Percentiles rank a stretch among this genome's conserved stretches.
These are phyloP conservation scores for Plenodomus lindquistii DNA, from an alignment of 2,329 filamentous ascomycete genomes.

Conservation along the genomic window DNA sequence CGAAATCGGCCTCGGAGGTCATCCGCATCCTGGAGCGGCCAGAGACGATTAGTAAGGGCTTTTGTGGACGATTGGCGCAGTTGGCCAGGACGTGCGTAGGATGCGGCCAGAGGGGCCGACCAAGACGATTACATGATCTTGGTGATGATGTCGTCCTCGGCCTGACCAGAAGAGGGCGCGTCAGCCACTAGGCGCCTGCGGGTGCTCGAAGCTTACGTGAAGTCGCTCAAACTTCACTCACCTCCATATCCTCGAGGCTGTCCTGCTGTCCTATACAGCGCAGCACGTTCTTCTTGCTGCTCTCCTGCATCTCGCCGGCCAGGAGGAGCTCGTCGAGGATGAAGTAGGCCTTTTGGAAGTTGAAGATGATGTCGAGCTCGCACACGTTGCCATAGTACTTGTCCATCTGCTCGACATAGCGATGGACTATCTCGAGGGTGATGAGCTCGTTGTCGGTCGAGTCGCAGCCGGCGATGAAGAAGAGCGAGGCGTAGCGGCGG, in stretches of 20 bases:
- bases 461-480: constrained; percentile 97
- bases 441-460: constrained; percentile 99
- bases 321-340: constrained; percentile 95
- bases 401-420: constrained; percentile 99
- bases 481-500: constrained; percentile 95
- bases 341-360: constrained; percentile 99
- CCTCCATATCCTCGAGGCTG: constrained; percentile 98
- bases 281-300: constrained; percentile 98
- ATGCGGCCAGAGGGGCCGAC: constrained; percentile 13
- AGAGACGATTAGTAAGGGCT: constrained; percentile 33
- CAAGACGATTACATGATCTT: constrained; percentile 71
- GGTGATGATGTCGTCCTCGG: constrained; percentile 82
- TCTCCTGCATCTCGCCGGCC: constrained; percentile 96
- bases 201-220: constrained; percentile 20
- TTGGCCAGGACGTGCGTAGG: constrained; percentile 8
- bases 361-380: constrained; percentile 99
- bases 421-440: constrained; percentile 96
- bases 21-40: constrained; percentile 34
- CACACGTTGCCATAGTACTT: constrained; percentile 99
- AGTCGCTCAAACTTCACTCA: constrained; percentile 58
- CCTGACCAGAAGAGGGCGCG: constrained; percentile 58
- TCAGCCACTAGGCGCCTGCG: constrained; percentile 46
- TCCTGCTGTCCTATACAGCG: constrained; percentile 97
- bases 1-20: constrained; percentile 35
- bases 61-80: constrained; percentile 17